Evolutionary conservation across 306 rosid species (phyloP).

Genomic region (Vigna unguiculata): DNA sequence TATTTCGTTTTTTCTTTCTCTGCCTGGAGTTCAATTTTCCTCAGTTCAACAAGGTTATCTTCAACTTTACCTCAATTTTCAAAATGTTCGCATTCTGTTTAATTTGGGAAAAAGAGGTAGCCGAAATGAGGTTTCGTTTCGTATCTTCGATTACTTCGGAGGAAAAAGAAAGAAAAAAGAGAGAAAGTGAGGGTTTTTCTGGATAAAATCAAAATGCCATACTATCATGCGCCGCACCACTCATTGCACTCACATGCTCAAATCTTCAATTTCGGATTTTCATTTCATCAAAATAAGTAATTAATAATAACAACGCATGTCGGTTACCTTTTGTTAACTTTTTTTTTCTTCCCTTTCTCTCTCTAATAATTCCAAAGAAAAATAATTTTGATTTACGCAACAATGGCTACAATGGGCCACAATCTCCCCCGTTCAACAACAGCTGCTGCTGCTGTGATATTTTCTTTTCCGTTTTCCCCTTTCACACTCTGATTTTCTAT

Average conservation of each 20-base stretch:
- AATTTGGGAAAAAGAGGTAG: not conserved
- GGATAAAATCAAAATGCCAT: conserved; percentile 29
- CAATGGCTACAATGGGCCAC: conserved; percentile 52
- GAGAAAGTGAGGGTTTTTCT: not conserved
- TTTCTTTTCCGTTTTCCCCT: not conserved
- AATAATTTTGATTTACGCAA: conserved; percentile 17
- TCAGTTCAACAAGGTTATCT: conserved; percentile 39
- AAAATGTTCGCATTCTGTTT: conserved; percentile 1
- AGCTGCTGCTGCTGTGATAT: not conserved
- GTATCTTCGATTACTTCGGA: conserved; percentile 29
- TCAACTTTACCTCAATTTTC: conserved; percentile 19
- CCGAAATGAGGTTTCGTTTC: not conserved
- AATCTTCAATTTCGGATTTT: conserved; percentile 37
- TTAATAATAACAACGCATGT: not conserved
- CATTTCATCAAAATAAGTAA: not conserved
- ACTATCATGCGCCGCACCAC: conserved; percentile 35
- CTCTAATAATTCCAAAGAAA: not conserved
- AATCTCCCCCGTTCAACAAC: conserved; percentile 13
- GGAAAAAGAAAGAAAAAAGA: not conserved
- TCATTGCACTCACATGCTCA: conserved; percentile 29
- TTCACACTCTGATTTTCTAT: not conserved
- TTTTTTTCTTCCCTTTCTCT: not conserved
- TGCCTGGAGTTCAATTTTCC: not conserved
- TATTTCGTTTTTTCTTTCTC: not conserved
- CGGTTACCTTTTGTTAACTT: not conserved